Percentiles rank a stretch among this genome's conserved stretches.
Conservation (phyloP, 139 green algal species). For the Auxenochlorella pyrenoidosa region DNA sequence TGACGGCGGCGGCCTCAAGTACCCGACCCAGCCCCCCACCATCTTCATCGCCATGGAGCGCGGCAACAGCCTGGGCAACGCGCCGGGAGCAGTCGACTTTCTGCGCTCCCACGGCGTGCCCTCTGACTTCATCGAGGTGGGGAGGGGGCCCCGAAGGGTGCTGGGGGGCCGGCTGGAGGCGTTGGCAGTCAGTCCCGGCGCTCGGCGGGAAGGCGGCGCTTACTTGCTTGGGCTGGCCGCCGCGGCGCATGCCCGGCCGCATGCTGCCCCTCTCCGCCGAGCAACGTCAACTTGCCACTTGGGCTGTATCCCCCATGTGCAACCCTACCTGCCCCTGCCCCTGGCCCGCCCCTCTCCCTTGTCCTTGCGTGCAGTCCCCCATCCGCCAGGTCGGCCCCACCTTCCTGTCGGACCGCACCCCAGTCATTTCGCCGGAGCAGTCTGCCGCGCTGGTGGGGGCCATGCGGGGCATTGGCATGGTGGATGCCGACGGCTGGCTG, state of each 20-base stretch:
- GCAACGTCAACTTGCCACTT: too few species aligned
- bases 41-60: slow-evolving; percentile 21
- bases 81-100: background rate
- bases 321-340: background rate
- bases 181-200: too few species aligned
- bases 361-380: background rate
- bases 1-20: background rate
- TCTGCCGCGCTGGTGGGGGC: background rate
- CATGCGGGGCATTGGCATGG: slow-evolving; percentile 4
- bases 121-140: background rate
- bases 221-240: too few species aligned
- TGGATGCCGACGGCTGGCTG: slow-evolving; percentile 20
- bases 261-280: too few species aligned
- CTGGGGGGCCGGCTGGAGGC: too few species aligned
- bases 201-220: too few species aligned
- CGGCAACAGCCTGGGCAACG: background rate
- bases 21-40: slow-evolving; percentile 9
- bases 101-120: background rate
- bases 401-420: slow-evolving; percentile 18
- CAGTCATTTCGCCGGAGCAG: slow-evolving; percentile 5
- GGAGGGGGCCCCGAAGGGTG: background rate
- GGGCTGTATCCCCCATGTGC: too few species aligned
- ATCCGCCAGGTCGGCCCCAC: background rate
- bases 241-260: too few species aligned
- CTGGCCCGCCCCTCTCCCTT: background rate